Conservation (phyloP, 352 stramenopile genomes). For the Thalassiosira ordinaria region DNA sequence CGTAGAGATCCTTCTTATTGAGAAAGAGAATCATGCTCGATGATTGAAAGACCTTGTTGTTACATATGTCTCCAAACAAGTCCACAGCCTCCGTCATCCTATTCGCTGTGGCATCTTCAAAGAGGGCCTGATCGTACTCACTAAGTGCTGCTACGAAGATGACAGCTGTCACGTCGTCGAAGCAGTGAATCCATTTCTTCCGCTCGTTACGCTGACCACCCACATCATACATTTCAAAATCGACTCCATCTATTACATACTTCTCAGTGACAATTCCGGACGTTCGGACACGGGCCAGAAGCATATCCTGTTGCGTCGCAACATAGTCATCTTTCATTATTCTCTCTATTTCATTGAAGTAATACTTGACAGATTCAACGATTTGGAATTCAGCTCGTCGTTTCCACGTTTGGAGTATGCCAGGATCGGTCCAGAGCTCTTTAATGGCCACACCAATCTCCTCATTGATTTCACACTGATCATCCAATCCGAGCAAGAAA, state of each 20-base stretch:
- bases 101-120: conserved; percentile 93
- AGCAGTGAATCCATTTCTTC: conserved; percentile 98
- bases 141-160: conserved; percentile 90
- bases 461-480: conserved; percentile 91
- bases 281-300: conserved; percentile 94
- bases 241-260: conserved; percentile 92
- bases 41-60: conserved; percentile 93
- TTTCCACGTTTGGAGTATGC: conserved; percentile 91
- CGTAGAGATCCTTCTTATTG: conserved; percentile 97
- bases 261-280: conserved; percentile 94
- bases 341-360: conserved; percentile 94
- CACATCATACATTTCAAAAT: conserved; percentile 97
- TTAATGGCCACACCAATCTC: conserved; percentile 92
- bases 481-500: conserved; percentile 82
- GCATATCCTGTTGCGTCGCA: conserved; percentile 93
- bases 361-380: conserved; percentile 96
- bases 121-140: conserved; percentile 94
- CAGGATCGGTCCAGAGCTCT: conserved; percentile 92
- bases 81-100: conserved; percentile 94
- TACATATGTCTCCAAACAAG: conserved; percentile 94
- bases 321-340: conserved; percentile 93
- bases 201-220: conserved; percentile 95
- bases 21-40: conserved; percentile 96
- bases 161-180: conserved; percentile 94
- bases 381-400: conserved; percentile 94